phyloP scores from a whole-genome alignment of 1,284 basidiomycete species.

The Cystobasidium sp. region DNA sequence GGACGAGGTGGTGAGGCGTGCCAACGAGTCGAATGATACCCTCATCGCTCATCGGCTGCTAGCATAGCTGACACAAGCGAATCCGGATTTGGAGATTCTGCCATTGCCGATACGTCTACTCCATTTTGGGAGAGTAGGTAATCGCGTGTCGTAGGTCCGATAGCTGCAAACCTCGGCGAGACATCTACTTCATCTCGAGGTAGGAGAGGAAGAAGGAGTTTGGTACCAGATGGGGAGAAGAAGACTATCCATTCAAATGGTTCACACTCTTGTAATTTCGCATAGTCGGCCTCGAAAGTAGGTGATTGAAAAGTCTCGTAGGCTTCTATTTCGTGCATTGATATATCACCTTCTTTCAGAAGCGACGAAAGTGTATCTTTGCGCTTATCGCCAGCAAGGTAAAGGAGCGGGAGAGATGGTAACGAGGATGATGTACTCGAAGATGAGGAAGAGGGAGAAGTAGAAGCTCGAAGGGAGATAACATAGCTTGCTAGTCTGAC shows the following conservation, averaged over 20 bases:
- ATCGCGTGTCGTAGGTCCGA: slow-evolving; percentile 39
- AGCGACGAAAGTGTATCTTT: slow-evolving; percentile 67
- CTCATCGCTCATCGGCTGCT: neutral
- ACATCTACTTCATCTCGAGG: no score
- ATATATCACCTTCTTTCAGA: slow-evolving; percentile 59
- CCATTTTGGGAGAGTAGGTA: neutral
- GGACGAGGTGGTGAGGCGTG: neutral
- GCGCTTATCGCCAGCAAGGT: slow-evolving; percentile 80
- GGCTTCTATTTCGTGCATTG: slow-evolving; percentile 29
- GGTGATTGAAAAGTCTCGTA: slow-evolving; percentile 37
- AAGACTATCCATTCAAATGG: slow-evolving; percentile 43
- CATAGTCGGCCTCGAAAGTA: slow-evolving; percentile 24
- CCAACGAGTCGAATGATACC: neutral
- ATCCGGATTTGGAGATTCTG: slow-evolving; percentile 24
- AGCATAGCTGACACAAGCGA: slow-evolving; percentile 22
- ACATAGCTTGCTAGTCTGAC: slow-evolving; percentile 71
- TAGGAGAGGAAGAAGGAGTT: slow-evolving; percentile 15
- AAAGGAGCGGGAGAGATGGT: slow-evolving; percentile 61
- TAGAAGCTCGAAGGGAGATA: neutral
- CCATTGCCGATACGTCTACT: slow-evolving; percentile 26
- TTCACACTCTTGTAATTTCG: neutral
- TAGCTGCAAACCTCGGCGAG: slow-evolving; percentile 17
- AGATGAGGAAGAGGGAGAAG: no score
- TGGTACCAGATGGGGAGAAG: slow-evolving; percentile 44
- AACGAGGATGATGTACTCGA: neutral